Conservation (phyloP, 495 filamentous ascomycete species). For the Collariella sp. region DNA sequence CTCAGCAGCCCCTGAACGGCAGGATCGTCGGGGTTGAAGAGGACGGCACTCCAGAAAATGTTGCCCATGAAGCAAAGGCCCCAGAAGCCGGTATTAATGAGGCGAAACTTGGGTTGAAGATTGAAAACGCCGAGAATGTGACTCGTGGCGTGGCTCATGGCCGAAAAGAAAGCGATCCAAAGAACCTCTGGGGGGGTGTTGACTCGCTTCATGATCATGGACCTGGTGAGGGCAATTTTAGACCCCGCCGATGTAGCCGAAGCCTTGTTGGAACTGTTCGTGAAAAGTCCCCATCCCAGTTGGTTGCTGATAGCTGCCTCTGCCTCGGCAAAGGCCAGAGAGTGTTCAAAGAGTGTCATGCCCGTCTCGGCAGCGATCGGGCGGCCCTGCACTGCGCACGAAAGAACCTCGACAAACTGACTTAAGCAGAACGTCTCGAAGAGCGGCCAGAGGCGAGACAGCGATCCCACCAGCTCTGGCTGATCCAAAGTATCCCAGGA, state of each 20-base stretch:
- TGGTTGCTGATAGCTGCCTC: constrained; percentile 74
- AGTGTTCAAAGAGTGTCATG: constrained; percentile 96
- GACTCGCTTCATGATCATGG: constrained; percentile 50
- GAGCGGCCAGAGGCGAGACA: constrained; percentile 78
- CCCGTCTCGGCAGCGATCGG: constrained; percentile 74
- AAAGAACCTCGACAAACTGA: constrained; percentile 80
- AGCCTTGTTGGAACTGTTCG: constrained; percentile 28
- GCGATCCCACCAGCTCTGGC: constrained; percentile 56
- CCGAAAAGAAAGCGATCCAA: constrained; percentile 76
- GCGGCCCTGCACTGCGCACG: constrained; percentile 83
- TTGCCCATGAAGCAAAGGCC: constrained; percentile 78
- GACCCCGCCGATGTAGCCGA: constrained; percentile 34
- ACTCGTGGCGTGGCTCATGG: constrained; percentile 79
- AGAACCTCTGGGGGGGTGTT: constrained; percentile 89
- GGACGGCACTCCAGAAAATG: constrained; percentile 61
- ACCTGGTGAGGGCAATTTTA: constrained; percentile 42
- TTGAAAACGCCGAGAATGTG: constrained; percentile 73
- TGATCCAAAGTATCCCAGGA: constrained; percentile 34
- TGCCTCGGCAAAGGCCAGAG: constrained; percentile 90
- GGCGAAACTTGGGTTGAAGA: constrained; percentile 64
- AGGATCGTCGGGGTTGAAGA: constrained; percentile 46
- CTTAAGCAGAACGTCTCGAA: constrained; percentile 74
- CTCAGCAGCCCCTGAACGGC: constrained; percentile 48
- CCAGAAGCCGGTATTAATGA: constrained; percentile 83
- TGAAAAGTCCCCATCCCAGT: constrained; percentile 60